Evolutionary conservation across 306 rosid species (phyloP).

Genomic region (Echinosophora koreensis): DNA sequence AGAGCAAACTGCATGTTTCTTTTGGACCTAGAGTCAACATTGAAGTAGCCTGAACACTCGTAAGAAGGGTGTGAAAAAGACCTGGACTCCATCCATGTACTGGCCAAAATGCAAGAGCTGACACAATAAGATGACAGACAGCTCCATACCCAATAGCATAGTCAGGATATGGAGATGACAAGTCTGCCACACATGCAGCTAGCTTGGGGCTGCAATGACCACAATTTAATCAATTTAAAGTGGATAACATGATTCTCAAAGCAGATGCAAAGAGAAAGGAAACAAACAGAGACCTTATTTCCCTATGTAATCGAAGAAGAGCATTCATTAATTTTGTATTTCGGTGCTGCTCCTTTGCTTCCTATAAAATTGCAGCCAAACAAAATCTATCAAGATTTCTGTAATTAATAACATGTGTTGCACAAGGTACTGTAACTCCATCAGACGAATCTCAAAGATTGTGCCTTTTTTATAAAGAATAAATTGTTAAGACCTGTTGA

Average conservation of each 20-base stretch:
- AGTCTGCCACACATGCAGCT: conserved; percentile 88
- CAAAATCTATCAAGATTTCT: conserved; percentile 41
- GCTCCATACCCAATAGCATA: conserved; percentile 96
- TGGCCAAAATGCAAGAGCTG: conserved; percentile 97
- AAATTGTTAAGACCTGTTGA: neutral
- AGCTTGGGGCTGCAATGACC: conserved; percentile 84
- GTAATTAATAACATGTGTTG: neutral
- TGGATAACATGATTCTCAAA: conserved; percentile 40
- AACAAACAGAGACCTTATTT: conserved; percentile 73
- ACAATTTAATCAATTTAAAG: conserved; percentile 47
- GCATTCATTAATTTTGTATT: conserved; percentile 91
- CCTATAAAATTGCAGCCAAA: conserved; percentile 64
- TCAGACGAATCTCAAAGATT: conserved; percentile 9
- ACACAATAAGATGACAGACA: conserved; percentile 85
- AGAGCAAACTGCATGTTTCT: conserved; percentile 95
- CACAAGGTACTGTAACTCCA: conserved; percentile 11
- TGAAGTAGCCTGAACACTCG: conserved; percentile 78
- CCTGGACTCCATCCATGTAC: conserved; percentile 96
- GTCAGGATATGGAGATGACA: conserved; percentile 81
- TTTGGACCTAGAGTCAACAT: conserved; percentile 89
- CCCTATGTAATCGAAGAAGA: conserved; percentile 88
- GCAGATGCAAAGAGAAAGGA: conserved; percentile 39
- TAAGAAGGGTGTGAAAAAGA: conserved; percentile 86
- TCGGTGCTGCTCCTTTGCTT: conserved; percentile 91
- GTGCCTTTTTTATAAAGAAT: neutral